These are phyloP conservation scores for Auriscalpium orientale DNA, from an alignment of 768 basidiomycete species.

Conservation along the genomic window DNA sequence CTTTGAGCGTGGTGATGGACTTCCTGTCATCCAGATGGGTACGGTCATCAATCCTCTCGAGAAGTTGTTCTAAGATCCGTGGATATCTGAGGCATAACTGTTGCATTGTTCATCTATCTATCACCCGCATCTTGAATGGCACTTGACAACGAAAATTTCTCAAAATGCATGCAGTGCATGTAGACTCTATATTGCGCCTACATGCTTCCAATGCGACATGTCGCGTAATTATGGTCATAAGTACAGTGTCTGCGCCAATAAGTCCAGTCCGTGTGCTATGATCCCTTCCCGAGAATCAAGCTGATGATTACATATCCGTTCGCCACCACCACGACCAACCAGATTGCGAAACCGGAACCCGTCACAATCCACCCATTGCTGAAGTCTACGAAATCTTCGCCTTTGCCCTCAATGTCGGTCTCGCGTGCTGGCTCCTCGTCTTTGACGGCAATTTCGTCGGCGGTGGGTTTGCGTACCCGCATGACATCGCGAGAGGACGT, in stretches of 20 bases:
- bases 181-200: too few species aligned
- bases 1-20: background rate
- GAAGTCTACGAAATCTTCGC: constrained; percentile 46
- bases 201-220: too few species aligned
- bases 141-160: too few species aligned
- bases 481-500: constrained; percentile 64
- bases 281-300: constrained; percentile 34
- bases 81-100: background rate
- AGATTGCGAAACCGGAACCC: constrained; percentile 48
- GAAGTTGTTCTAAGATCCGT: constrained; percentile 33
- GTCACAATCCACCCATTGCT: constrained; percentile 51
- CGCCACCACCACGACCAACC: constrained; percentile 58
- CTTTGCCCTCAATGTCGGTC: constrained; percentile 12
- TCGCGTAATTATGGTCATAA: too few species aligned
- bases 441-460: background rate
- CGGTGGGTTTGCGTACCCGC: constrained; percentile 34
- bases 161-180: too few species aligned
- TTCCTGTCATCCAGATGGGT: constrained; percentile 44
- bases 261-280: too few species aligned
- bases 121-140: background rate
- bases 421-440: background rate
- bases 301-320: constrained; percentile 71
- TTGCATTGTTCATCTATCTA: background rate
- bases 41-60: constrained; percentile 62
- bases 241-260: too few species aligned